phyloP scores from a whole-genome alignment of 768 basidiomycete species.

The Steccherinum ochraceum region DNA sequence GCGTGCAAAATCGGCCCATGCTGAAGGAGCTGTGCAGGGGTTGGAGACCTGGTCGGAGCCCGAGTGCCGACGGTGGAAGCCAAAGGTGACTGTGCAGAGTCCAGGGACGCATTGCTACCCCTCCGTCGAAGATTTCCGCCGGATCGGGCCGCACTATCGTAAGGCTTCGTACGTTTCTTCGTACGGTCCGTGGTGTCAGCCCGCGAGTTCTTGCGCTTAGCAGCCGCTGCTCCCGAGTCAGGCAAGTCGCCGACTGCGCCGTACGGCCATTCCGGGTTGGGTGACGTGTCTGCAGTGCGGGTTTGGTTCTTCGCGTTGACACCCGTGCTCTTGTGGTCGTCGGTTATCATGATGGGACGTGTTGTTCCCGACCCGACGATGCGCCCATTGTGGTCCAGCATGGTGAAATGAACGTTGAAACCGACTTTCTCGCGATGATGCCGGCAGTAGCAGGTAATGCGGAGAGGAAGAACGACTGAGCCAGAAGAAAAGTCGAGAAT shows the following conservation, averaged over 20 bases:
- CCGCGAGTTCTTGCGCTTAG: conserved; percentile 48
- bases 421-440: conserved; percentile 98
- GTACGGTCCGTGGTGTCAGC: conserved; percentile 19
- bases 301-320: conserved; percentile 20
- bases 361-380: conserved; percentile 78
- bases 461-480: conserved; percentile 82
- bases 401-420: conserved; percentile 83
- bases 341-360: conserved; percentile 95
- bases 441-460: conserved; percentile 97
- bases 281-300: conserved; percentile 6
- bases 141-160: conserved; percentile 36
- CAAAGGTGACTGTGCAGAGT: conserved; percentile 20
- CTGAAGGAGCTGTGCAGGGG: conserved; percentile 10
- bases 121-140: conserved; percentile 23
- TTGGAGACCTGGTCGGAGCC: conserved; percentile 17
- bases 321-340: conserved; percentile 88
- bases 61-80: conserved; percentile 22
- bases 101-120: conserved; percentile 23
- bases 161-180: conserved; percentile 67
- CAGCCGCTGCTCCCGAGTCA: conserved; percentile 24
- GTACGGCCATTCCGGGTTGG: conserved; percentile 9
- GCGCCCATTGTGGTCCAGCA: conserved; percentile 75
- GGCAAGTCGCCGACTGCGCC: conserved; percentile 5
- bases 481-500: conserved; percentile 85
- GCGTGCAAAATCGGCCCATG: not conserved